These are phyloP conservation scores for Globisporangium echinulatum DNA, from an alignment of 352 stramenopile species.

Conservation along the genomic window DNA sequence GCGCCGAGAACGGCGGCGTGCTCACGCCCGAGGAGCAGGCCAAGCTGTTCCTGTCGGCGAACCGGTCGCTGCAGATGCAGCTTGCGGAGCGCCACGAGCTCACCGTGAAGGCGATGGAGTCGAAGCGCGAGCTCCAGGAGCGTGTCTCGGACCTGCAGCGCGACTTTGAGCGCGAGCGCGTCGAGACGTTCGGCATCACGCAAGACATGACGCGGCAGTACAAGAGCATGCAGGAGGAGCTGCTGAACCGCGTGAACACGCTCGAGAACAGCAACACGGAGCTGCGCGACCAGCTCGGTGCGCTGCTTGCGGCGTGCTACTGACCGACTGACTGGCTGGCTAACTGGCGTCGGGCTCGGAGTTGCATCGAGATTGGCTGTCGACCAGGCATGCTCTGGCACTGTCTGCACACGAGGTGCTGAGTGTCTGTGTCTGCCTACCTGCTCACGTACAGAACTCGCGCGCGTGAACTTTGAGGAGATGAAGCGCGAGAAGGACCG, in stretches of 20 bases:
- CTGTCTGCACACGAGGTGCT: too few relatives aligned
- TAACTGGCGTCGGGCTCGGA: background rate
- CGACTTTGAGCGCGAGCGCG: constrained; percentile 83
- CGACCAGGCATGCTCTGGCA: too few relatives aligned
- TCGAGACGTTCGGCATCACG: constrained; percentile 90
- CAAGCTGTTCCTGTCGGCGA: constrained; percentile 79
- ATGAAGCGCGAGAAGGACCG: constrained; percentile 90
- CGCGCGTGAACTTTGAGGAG: constrained; percentile 82
- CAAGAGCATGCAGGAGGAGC: constrained; percentile 94
- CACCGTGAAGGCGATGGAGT: constrained; percentile 78
- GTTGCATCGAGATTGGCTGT: background rate
- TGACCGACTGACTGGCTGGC: background rate
- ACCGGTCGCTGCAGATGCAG: constrained; percentile 86
- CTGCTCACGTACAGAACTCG: constrained; percentile 46
- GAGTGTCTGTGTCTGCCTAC: background rate
- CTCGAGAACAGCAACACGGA: constrained; percentile 91
- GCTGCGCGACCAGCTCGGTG: constrained; percentile 88
- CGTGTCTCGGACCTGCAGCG: constrained; percentile 75
- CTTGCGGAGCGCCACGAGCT: constrained; percentile 85
- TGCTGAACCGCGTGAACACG: constrained; percentile 81
- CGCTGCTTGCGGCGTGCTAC: background rate
- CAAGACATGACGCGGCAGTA: constrained; percentile 96
- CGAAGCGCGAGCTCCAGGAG: constrained; percentile 83
- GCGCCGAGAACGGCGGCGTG: constrained; percentile 63
- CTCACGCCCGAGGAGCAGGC: constrained; percentile 77